Conservation (phyloP, 139 green algal species). For the Chlorella sp. region DNA sequence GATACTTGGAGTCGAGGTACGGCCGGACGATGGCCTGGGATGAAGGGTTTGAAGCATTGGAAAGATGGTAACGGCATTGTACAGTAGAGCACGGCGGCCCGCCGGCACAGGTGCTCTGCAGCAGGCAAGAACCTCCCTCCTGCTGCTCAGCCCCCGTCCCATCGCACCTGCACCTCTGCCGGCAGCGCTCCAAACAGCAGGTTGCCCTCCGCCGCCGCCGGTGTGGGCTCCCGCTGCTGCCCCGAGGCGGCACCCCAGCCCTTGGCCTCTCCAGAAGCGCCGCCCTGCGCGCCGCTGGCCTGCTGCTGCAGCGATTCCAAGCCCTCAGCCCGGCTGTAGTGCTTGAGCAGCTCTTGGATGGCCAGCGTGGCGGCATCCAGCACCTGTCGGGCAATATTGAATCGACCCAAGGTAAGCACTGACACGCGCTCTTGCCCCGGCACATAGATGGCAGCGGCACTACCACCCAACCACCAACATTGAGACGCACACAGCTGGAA, state of each 20-base stretch:
- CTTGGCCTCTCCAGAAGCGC: not conserved
- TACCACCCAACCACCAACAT: too few relatives aligned
- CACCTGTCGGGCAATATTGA: too few relatives aligned
- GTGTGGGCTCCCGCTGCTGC: conserved; percentile 13
- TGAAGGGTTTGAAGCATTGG: too few relatives aligned
- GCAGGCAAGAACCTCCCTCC: too few relatives aligned
- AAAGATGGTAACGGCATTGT: too few relatives aligned
- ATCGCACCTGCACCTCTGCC: conserved; percentile 52
- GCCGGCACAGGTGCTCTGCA: too few relatives aligned
- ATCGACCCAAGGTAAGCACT: too few relatives aligned
- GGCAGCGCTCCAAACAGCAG: conserved; percentile 71
- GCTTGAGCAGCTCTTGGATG: conserved; percentile 72
- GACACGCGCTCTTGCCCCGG: too few relatives aligned
- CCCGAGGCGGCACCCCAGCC: not conserved
- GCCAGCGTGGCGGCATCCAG: conserved; percentile 82
- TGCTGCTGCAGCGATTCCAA: not conserved
- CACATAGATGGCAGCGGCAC: too few relatives aligned
- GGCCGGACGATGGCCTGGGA: conserved; percentile 56
- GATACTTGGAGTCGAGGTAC: conserved; percentile 64
- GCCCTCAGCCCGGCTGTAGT: conserved; percentile 38
- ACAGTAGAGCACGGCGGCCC: too few relatives aligned
- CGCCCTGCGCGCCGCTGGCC: not conserved
- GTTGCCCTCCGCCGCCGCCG: conserved; percentile 35
- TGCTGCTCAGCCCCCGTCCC: too few relatives aligned
- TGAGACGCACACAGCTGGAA: too few relatives aligned